These are phyloP conservation scores for Aspergillus phoenicis DNA, from an alignment of 2,329 filamentous ascomycete species.

Conservation along the genomic window DNA sequence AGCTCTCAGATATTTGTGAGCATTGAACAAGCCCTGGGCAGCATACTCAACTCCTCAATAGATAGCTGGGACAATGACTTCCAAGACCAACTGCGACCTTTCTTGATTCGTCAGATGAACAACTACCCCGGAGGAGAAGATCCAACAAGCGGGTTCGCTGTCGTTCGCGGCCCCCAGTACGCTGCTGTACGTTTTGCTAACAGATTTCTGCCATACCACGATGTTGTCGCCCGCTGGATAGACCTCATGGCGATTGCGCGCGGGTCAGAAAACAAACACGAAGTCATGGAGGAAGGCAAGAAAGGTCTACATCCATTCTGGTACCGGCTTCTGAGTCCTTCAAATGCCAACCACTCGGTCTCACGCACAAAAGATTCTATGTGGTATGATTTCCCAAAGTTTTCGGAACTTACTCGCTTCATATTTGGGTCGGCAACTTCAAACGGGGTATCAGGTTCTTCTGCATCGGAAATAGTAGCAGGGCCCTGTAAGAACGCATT, in stretches of 20 bases:
- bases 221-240: conserved; percentile 82
- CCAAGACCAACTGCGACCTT: conserved; percentile 50
- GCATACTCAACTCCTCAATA: conserved; percentile 65
- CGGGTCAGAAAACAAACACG: conserved; percentile 66
- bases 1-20: conserved; percentile 76
- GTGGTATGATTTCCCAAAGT: conserved; percentile 44
- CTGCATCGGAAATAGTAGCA: conserved; percentile 32
- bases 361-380: conserved; percentile 50
- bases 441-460: conserved; percentile 37
- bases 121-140: conserved; percentile 47
- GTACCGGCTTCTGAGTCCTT: conserved; percentile 64
- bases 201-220: conserved; percentile 76
- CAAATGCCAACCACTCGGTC: conserved; percentile 43
- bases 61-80: conserved; percentile 47
- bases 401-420: conserved; percentile 38
- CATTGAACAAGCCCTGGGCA: conserved; percentile 85
- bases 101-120: conserved; percentile 71
- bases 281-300: conserved; percentile 85
- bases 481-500: conserved; percentile 56
- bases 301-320: conserved; percentile 83
- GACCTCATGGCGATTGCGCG: conserved; percentile 77
- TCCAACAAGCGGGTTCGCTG: conserved; percentile 41
- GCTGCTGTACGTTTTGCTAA: conserved; percentile 88
- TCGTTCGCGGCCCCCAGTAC: conserved; percentile 75
- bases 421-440: conserved; percentile 31